Evolutionary conservation across 2,329 filamentous ascomycete species (phyloP), one percentile per base, ranked within the genome.

Genomic region (Aspergillus jensenii): DNA sequence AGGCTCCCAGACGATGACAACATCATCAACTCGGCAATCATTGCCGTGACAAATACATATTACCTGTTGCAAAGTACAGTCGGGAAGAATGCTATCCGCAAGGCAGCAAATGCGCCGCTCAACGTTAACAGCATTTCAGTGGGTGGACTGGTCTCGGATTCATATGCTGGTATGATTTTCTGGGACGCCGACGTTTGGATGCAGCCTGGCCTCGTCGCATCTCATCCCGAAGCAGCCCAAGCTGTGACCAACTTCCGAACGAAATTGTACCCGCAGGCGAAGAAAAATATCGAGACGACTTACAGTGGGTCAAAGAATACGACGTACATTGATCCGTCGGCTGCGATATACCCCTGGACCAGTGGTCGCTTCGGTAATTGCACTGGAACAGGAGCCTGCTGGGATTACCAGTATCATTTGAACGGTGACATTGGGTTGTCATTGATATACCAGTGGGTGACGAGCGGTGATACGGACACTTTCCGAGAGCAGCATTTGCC

Each of bases 321-420:
- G 59, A 87, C 83, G 1, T 74, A 73, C 7, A 88, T 86, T 65
- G 82, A 82, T 1, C 70, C 77, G 1, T 80, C 82, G 6, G 83
- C 85, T 19, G 86, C 86, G 0, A 81, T 87, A 1, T 90, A 83
- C 65, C 82, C 87, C 1, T 90, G 88, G 88, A 90, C 87, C 0
- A 84, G 83, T 63, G 87, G 84, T 8, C 75, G 86, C 6, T 87
- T 80, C 65, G 88, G 87, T 2, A 90, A 90, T 65, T 90, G 87
- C 65, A 90, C 88, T 0, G 81, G 78, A 2, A 84, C 82, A 3
- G 83, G 83, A 2, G 80, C 83, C 25, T 90, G 87, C 69, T 88
- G 86, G 64, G 87, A 90, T 69, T 90, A 90, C 62, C 81, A 90
- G 68, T 90, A 90, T 65, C 87, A 90, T 69, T 65, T 90, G 39